Conservation (phyloP, 176 grass and related monocot species). For the Hsuehochloa calcarea region DNA sequence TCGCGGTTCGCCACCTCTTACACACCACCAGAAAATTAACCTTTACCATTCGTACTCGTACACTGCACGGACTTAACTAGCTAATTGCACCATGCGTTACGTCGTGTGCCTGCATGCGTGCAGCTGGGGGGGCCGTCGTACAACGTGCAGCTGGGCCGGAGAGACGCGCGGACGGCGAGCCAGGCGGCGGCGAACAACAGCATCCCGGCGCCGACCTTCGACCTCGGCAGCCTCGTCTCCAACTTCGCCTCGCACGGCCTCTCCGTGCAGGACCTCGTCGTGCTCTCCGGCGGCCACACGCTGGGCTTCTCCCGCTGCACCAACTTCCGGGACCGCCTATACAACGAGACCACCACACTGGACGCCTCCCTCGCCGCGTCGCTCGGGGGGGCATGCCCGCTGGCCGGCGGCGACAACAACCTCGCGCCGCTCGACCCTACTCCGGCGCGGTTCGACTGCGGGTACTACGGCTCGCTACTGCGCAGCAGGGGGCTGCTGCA, state of each 20-base stretch:
- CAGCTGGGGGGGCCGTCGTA: conserved; percentile 73
- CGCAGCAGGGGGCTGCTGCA: conserved; percentile 55
- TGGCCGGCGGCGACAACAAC: conserved; percentile 38
- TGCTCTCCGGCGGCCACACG: conserved; percentile 68
- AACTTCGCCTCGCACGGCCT: conserved; percentile 66
- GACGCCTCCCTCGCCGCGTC: conserved; percentile 44
- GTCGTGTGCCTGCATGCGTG: neutral
- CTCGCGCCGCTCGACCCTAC: conserved; percentile 61
- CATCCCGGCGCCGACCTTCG: conserved; percentile 53
- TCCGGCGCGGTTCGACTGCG: conserved; percentile 54
- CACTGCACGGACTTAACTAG: too few relatives aligned
- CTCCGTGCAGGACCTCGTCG: conserved; percentile 59
- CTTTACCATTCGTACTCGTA: too few relatives aligned
- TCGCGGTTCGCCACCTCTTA: conserved; percentile 32
- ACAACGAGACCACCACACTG: conserved; percentile 67
- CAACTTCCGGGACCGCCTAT: conserved; percentile 56
- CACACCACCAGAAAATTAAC: too few relatives aligned
- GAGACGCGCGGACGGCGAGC: conserved; percentile 64
- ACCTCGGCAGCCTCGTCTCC: conserved; percentile 48
- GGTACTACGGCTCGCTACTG: conserved; percentile 51
- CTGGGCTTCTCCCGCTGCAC: conserved; percentile 74
- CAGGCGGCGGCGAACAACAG: conserved; percentile 62
- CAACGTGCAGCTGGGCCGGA: conserved; percentile 56
- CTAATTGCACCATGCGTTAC: too few relatives aligned
- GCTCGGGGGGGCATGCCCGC: conserved; percentile 49